A percentile compares a stretch with the other conserved stretches of the same genome.
These are phyloP conservation scores for Komagataella ulmi DNA, from an alignment of 805 yeast species.

Conservation along the genomic window DNA sequence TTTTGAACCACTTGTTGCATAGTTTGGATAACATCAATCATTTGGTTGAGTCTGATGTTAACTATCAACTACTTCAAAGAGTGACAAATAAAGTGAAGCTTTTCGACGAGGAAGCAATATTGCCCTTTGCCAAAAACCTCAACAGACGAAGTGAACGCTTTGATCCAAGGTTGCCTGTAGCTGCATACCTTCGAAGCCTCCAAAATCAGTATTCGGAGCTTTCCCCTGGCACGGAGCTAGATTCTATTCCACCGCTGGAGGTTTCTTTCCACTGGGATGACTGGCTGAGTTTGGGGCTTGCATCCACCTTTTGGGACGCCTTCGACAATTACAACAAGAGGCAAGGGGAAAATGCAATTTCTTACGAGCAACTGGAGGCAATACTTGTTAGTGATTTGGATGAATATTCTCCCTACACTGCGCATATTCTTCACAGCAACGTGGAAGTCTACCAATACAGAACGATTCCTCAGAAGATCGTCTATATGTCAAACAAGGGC, in stretches of 20 bases:
- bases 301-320: not conserved
- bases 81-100: not conserved
- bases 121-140: not conserved
- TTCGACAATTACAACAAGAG: not conserved
- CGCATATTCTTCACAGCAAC: not conserved
- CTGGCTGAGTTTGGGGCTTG: not conserved
- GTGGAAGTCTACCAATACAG: not conserved
- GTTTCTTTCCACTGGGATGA: not conserved
- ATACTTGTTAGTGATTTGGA: not conserved
- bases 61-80: not conserved
- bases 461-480: not conserved
- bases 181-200: not conserved
- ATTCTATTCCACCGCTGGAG: not conserved
- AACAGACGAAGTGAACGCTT: not conserved
- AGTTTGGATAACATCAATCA: not conserved
- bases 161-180: not conserved
- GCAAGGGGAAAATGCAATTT: not conserved
- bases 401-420: not conserved
- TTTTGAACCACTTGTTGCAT: not conserved
- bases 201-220: not conserved
- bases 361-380: not conserved
- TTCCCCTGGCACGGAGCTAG: not conserved
- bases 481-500: not conserved
- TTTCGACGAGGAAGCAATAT: not conserved
- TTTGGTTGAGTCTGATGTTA: not conserved